Base-by-base conservation (phyloP, 2,329 filamentous ascomycete species). In the Colletotrichum shisoi region DNA sequence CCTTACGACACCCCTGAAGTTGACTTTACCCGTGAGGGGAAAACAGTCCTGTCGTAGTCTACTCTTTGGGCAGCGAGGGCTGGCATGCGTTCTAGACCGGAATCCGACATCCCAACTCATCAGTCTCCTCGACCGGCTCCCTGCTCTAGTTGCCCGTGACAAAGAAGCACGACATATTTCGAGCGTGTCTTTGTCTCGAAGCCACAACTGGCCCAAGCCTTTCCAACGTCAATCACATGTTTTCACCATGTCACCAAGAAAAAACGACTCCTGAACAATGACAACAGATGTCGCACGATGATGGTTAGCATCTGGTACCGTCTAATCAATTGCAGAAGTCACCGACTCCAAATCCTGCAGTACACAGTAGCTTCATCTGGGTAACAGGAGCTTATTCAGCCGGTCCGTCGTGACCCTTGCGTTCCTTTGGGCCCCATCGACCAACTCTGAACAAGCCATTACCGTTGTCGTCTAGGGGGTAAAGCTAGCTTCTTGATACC, bases 281-380 rank as follows among this genome's bases (percentile, higher is more conserved):
- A 49, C 27, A 40, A 24, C 44, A 21, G 17, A 58, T 57, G 48
- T 68, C 65, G 57, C 65, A 65, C 37, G 15, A 68, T 34, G 44
- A 3, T 17, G 34, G 5, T 37, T 64, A 44, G 54, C 46, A 46
- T 54, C 49, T 42, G 44, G 17, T 68, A 68, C 62, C 65, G 46
- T 65, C 37, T 54, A 68, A 34, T 68, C 27, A 57, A 68, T 61
- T 67, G 34, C 57, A 58, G 64, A 62, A 68, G 51, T 67, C 57
- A 68, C 57, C 24, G 57, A 68, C 66, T 58, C 57, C 57, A 21
- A 62, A 40, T 49, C 57, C 51, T 39, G 31, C 62, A 68, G 52
- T 57, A 52, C 67, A 68, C 51, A 68, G 63, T 67, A 64, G 61
- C 63, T 66, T 57, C 53, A 51, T 57, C 34, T 68, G 63, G 65